Conservation (phyloP, 2,329 filamentous ascomycete genomes). For the Sclerotinia nivalis region DNA sequence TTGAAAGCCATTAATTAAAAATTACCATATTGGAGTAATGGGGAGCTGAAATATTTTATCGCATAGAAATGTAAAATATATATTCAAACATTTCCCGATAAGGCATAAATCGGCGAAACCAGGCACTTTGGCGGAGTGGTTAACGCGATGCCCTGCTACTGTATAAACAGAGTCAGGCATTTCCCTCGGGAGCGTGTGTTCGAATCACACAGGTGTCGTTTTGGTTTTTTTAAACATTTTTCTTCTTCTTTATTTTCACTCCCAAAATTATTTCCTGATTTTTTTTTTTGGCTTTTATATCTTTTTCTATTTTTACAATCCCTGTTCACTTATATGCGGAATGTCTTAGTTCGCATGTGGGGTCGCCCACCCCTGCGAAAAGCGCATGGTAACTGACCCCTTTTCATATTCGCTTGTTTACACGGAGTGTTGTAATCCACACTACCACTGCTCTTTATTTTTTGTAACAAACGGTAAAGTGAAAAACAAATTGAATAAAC, state of each 20-base stretch:
- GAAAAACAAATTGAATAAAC: not conserved
- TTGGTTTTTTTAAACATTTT: not conserved
- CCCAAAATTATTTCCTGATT: not conserved
- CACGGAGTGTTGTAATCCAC: too few relatives aligned
- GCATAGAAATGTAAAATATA: accelerated
- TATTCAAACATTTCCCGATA: accelerated
- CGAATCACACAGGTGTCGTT: constrained; percentile 21
- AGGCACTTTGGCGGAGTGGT: constrained; percentile 22
- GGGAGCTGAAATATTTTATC: accelerated
- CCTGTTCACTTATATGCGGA: not conserved
- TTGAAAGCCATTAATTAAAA: too few relatives aligned
- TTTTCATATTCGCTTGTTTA: constrained; percentile 15
- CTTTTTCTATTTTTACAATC: not conserved
- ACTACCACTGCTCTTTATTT: not conserved
- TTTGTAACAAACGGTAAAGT: not conserved
- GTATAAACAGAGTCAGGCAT: constrained; percentile 7
- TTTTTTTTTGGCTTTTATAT: not conserved
- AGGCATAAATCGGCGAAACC: not conserved
- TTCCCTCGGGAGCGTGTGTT: constrained; percentile 21
- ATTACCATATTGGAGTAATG: not conserved
- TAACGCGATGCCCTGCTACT: constrained; percentile 22
- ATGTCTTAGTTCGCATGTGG: not conserved
- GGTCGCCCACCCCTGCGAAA: not conserved
- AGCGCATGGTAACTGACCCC: not conserved
- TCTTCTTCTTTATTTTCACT: accelerated